Evolutionary conservation across 2,329 filamentous ascomycete genomes (phyloP), one percentile per base, ranked within the genome.

Genomic region (Fusarium solani-melongenae): DNA sequence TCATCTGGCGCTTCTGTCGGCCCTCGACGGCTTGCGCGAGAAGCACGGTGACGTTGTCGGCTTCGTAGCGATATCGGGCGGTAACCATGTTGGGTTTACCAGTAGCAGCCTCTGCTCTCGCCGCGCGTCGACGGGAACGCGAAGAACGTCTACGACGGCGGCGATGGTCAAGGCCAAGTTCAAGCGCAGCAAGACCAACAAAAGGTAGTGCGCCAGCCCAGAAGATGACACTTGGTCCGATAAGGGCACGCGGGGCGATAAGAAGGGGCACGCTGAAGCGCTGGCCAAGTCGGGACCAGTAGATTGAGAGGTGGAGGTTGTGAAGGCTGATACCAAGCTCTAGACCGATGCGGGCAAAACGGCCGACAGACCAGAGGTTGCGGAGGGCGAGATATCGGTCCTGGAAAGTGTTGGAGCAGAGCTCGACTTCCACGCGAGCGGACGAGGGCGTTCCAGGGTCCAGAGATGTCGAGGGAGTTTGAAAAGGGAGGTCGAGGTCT

Each of bases 241-340:
- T 57, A 34, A 75, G 66, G 39, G 77, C 63, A 22, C 74, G 75
- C 24, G 81, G 78, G 8, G 83, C 81, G 36, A 86, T 74, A 33
- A 86, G 74, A 29, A 88, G 70, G 2, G 86, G 86, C 29, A 88
- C 58, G 66, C 81, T 82, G 71, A 88, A 76, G 17, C 84, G 82
- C 73, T 86, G 85, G 29, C 81, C 82, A 29, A 85, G 81, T 1
- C 84, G 82, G 2, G 86, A 85, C 84, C 84, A 86, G 79, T 87
- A 86, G 2, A 86, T 76, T 11, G 85, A 86, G 51, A 87, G 66
- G 65, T 86, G 82, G n/a, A 87, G 71, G 64, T 81, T 83, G 69
- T 81, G 80, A 3, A 79, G 78, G 59, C 82, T 83, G 38, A 87
- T 72, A 17, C 83, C 84, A 14, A 87, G 70, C 65, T 88, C 86